Base-by-base conservation (phyloP, 345 rosid genomes). In the Limnanthes douglasii region DNA sequence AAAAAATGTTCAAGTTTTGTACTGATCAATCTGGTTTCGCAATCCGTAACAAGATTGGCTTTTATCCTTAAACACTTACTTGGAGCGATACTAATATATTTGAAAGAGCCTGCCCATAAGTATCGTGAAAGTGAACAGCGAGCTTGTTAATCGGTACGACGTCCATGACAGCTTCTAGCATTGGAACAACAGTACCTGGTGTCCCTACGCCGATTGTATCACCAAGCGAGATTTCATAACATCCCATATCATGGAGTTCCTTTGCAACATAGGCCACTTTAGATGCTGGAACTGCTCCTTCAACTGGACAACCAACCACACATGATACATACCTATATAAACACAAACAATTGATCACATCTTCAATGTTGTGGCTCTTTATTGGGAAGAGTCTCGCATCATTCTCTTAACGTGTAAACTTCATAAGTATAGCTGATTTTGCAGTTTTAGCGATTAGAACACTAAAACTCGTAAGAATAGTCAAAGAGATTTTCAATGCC, bases 321-420 rank as follows among this genome's bases (percentile, higher is more conserved):
- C 98, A 90, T 3, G 98, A 90, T 23, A 90, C 98, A 50, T 90
- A 90, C 63, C 95, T 90, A n/a, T n/a, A n/a, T n/a, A n/a, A n/a
- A n/a, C n/a, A n/a, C n/a, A n/a, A n/a, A n/a, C n/a, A n/a, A n/a
- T n/a, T n/a, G n/a, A n/a, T n/a, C n/a, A n/a, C n/a, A n/a, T n/a
- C n/a, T n/a, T n/a, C n/a, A n/a, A n/a, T n/a, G n/a, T n/a, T n/a
- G n/a, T n/a, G n/a, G n/a, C n/a, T n/a, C n/a, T n/a, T n/a, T n/a
- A n/a, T n/a, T n/a, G n/a, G n/a, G n/a, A n/a, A n/a, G n/a, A n/a
- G n/a, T n/a, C n/a, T n/a, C n/a, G n/a, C n/a, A n/a, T n/a, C n/a
- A n/a, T n/a, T n/a, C n/a, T n/a, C n/a, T n/a, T n/a, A n/a, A n/a
- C n/a, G n/a, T n/a, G n/a, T n/a, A n/a, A n/a, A n/a, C n/a, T n/a